Base-by-base conservation (phyloP, 768 basidiomycete genomes). In the Podaxis sp. region DNA sequence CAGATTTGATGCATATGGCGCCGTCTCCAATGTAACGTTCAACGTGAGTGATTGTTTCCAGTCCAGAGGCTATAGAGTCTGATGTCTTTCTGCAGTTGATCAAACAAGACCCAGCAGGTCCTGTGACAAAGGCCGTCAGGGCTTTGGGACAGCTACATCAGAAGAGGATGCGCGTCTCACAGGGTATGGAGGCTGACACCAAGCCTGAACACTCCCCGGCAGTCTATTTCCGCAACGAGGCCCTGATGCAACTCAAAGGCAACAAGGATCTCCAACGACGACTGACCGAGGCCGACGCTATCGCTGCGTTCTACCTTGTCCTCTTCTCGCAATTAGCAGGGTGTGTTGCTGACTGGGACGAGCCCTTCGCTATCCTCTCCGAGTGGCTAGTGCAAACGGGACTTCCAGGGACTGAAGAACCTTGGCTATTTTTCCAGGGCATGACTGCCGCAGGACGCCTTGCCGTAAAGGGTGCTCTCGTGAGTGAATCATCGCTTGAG, bases 271-370 rank as follows among this genome's bases (percentile, higher is more conserved):
- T 81, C 63, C 79, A 79, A 39, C 84, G 83, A 11, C 71, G 76
- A 28, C 84, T 88, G 75, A 78, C 77, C 46, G 90, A 90, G 63
- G 79, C 79, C 53, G 90, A 93, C 67, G 93, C 90, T 9, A 80
- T 89, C 66, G 92, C 93, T 3, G 90, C 93, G 4, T 70, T 92
- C 48, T 90, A 92, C 72, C 83, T 95, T 65, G 80, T 92, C 63
- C 85, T 82, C 68, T 92, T 87, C 73, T 89, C 88, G 49, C 79
- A 90, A 63, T 76, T 93, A 70, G 87, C 85, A 2, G 88, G 89
- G 58, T 86, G 90, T 39, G 75, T 78, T 57, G 83, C 80, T 17
- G 84, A 88, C 67, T 95, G 93, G 93, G 82, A 82, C 64, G 76
- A 79, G 5, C 84, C 89, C 65, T 85, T 94, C 68, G 79, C 82